Evolutionary conservation across 768 basidiomycete genomes (phyloP), one percentile per base, ranked within the genome.

Genomic region (Kwoniella mangroviensis): DNA sequence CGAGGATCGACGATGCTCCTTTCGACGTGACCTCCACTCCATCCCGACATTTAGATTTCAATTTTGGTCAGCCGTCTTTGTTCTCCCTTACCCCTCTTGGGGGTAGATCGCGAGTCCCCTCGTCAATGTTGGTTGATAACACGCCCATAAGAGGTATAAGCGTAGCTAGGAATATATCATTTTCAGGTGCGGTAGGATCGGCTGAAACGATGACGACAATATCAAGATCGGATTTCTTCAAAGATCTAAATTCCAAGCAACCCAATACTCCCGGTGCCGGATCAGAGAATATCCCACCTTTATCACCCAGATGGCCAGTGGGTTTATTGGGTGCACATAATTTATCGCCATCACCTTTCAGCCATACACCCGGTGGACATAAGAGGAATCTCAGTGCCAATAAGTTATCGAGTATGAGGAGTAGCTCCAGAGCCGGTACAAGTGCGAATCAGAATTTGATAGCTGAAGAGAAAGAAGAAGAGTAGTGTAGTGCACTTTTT

Each of bases 1-100:
- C 79, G 22, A 54, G 75, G 17, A 72, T 76, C 26, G 79, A 80
- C n/a, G 77, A 80, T 52, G 59, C 64, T 11, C 74, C 77, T 1
- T 80, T 80, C 56, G 79, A 80, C 56, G 79, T 80, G 22, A 76
- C 75, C 4, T 78, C 76, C 13, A 80, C 79, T 7, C 79, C 79
- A 15, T 78, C 77, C 19, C 63, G 79, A 45, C 79, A 80, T 66
- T 61, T 80, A 54, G 79, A 80, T 59, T 78, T 78, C 71, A 80
- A 75, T 67, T 77, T 78, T 70, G 79, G 75, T 56, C 69, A 72
- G 63, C 77, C 76, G 4, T 76, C 74, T 15, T 57, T 80, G 45
- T 80, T 80, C 73, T 77, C 79, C 2, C 65, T 80, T 5, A 80
- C 79, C 19, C 79, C 79, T 1, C 65, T 77, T 26, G 75, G 74